phyloP scores from a whole-genome alignment of 2,329 filamentous ascomycete genomes.

The Tolypocladium pustulatum region DNA sequence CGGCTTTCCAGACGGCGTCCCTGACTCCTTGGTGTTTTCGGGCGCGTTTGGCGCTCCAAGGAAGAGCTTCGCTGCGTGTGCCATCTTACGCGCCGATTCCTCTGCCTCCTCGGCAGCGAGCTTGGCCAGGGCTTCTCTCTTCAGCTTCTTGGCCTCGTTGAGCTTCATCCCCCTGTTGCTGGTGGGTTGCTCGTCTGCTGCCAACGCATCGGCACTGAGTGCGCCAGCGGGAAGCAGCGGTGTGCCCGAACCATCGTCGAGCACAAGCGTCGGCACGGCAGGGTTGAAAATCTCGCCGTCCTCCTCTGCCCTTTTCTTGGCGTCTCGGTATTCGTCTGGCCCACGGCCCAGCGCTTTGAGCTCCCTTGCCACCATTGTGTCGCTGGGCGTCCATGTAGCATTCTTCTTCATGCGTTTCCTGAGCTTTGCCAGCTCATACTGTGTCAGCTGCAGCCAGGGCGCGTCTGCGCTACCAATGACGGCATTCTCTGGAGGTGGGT shows the following conservation, averaged over 20 bases:
- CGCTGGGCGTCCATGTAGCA: slow-evolving; percentile 72
- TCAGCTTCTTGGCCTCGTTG: slow-evolving; percentile 67
- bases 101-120: slow-evolving; percentile 53
- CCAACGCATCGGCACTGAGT: slow-evolving; percentile 45
- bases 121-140: slow-evolving; percentile 53
- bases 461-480: slow-evolving; percentile 47
- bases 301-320: slow-evolving; percentile 54
- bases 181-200: slow-evolving; percentile 50
- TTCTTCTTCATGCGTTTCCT: slow-evolving; percentile 90
- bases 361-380: slow-evolving; percentile 76
- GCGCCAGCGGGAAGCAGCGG: slow-evolving; percentile 48
- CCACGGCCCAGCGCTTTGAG: slow-evolving; percentile 61
- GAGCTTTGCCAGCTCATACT: slow-evolving; percentile 56
- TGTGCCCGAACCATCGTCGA: slow-evolving; percentile 40
- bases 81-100: slow-evolving; percentile 43
- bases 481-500: slow-evolving; percentile 50
- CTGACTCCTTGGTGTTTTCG: slow-evolving; percentile 16
- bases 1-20: slow-evolving; percentile 14
- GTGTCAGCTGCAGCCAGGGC: slow-evolving; percentile 56
- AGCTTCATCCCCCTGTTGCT: slow-evolving; percentile 68
- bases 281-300: slow-evolving; percentile 51
- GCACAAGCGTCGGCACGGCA: slow-evolving; percentile 19
- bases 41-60: slow-evolving; percentile 20
- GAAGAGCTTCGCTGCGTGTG: slow-evolving; percentile 34
- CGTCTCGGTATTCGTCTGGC: slow-evolving; percentile 48